These are phyloP conservation scores for Pseudogymnoascus sp. DNA, from an alignment of 2,329 filamentous ascomycete species.

Conservation along the genomic window DNA sequence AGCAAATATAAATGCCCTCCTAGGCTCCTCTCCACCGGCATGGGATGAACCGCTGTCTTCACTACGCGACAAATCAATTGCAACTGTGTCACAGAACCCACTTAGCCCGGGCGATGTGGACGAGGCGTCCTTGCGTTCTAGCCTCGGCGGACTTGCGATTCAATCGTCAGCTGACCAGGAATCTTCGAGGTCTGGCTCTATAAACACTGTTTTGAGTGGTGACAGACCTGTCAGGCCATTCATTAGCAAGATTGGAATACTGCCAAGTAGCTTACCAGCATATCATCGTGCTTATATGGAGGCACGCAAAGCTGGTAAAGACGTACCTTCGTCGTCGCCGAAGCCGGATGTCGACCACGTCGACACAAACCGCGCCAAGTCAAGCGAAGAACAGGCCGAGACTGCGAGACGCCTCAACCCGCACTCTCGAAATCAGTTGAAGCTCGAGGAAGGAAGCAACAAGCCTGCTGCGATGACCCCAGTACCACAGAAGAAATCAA, in stretches of 20 bases:
- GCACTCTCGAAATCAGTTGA: slow-evolving; percentile 65
- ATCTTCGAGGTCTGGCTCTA: slow-evolving; percentile 16
- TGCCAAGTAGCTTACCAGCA: slow-evolving; percentile 83
- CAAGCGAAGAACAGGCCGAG: slow-evolving; percentile 71
- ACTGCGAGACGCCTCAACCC: slow-evolving; percentile 76
- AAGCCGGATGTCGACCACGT: slow-evolving; percentile 37
- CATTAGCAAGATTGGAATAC: slow-evolving; percentile 78
- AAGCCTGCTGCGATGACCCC: slow-evolving; percentile 58
- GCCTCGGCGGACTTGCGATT: neutral
- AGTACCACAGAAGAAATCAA: slow-evolving; percentile 61
- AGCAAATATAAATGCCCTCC: slow-evolving; percentile 42
- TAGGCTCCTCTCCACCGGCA: slow-evolving; percentile 48
- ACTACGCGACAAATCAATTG: slow-evolving; percentile 2
- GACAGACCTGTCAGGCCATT: slow-evolving; percentile 25
- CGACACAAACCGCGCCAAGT: slow-evolving; percentile 35
- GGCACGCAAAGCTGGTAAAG: slow-evolving; percentile 50
- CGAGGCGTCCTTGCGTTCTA: neutral
- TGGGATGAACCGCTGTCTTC: slow-evolving; percentile 32
- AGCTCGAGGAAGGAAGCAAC: slow-evolving; percentile 56
- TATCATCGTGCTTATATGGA: slow-evolving; percentile 91
- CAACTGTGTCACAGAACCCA: neutral
- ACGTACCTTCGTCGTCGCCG: slow-evolving; percentile 42
- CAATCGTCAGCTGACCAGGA: neutral
- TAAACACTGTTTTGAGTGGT: slow-evolving; percentile 25
- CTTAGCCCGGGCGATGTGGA: neutral